phyloP scores from a whole-genome alignment of 2,329 filamentous ascomycete genomes.

The Diaporthe amygdali region DNA sequence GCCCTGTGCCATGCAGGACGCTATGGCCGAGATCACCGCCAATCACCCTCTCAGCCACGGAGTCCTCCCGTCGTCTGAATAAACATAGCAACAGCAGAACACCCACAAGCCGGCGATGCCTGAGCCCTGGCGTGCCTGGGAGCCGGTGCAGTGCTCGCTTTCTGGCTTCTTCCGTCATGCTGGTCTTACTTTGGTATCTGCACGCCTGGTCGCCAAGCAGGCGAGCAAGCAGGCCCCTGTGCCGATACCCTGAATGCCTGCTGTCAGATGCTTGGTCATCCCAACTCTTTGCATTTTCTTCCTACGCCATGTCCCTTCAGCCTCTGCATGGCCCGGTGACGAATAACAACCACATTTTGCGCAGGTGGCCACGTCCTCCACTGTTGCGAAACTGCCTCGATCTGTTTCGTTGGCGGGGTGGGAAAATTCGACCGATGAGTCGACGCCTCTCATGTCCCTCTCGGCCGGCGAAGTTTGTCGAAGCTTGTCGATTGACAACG shows the following conservation, averaged over 20 bases:
- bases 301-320: background rate
- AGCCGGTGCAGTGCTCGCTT: background rate
- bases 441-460: conserved; percentile 3
- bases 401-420: background rate
- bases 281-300: background rate
- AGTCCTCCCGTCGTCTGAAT: conserved; percentile 1
- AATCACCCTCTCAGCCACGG: background rate
- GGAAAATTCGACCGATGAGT: background rate
- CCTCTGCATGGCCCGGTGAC: background rate
- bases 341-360: background rate
- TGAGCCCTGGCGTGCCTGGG: no score
- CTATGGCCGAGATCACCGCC: background rate
- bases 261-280: background rate
- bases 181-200: background rate
- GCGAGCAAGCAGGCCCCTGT: background rate
- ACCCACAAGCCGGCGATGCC: background rate
- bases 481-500: background rate
- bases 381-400: background rate
- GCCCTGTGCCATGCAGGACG: no score
- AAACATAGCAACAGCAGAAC: background rate
- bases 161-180: conserved; percentile 3
- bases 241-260: background rate
- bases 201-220: background rate
- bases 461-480: background rate
- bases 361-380: background rate